Base-by-base conservation (phyloP, 202 grass and related monocot species). In the Cymbopogon flexuosus region DNA sequence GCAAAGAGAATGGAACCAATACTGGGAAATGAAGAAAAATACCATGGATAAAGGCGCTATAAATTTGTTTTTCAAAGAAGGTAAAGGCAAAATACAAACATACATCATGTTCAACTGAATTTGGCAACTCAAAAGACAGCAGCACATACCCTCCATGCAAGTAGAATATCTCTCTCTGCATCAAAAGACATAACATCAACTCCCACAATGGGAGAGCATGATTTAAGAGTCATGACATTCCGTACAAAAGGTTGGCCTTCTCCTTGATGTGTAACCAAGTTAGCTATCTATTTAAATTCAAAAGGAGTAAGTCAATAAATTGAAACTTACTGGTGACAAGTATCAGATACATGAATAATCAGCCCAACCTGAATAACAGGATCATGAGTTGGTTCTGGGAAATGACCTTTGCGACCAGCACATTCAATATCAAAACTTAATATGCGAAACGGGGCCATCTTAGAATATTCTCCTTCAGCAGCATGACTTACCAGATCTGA, bases 381-480 rank as follows among this genome's bases (percentile, higher is more conserved):
- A 83, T 98, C 95, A 89, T 98, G 90, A 88, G 84, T 95, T 89
- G 95, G 92, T 79, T 98, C 95, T 71, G 92, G 95, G 82, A 98
- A 98, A 77, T 88, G 92, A 36, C 95, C 92, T 92, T 98, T 98
- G 80, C 92, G 95, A 46, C 95, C 90, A 2, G 90, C 92, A 87
- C 95, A 98, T 82, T 98, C 95, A 70, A 98, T 98, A 85, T 98
- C 95, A 79, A 98, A 98, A 88, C 95, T 95, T 88, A 95, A 84
- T 87, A 95, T 98, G 24, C 90, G 87, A 86, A 98, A 98, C 31
- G 90, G 92, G 54, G 95, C 95, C 90, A 98, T 93, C 83, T 93
- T 95, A 79, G 95, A 98, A 68, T 89, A 91, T 67, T 93, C 84
- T 67, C 92, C 90, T 91, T 98, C 95, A 66, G 88, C 67, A 51